phyloP scores from a whole-genome alignment of 345 rosid species.

The Rhodamnia rubescens region DNA sequence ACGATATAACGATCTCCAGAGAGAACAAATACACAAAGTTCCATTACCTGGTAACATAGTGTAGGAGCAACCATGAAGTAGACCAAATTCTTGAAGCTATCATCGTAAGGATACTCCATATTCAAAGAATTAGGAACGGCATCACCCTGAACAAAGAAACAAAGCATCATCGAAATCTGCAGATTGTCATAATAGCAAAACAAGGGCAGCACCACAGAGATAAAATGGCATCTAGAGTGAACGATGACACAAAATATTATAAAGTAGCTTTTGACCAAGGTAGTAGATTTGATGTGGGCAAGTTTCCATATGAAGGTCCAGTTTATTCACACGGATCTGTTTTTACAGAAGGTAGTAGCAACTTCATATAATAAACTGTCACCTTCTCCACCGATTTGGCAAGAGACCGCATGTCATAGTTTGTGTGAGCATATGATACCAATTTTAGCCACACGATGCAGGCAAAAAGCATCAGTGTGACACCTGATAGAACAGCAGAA shows the following conservation, averaged over 20 bases:
- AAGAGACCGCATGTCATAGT: constrained; percentile 64
- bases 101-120: constrained; percentile 31
- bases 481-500: constrained; percentile 81
- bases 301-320: not conserved
- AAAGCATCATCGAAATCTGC: not conserved
- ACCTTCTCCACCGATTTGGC: constrained; percentile 65
- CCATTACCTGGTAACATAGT: constrained; percentile 85
- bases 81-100: constrained; percentile 63
- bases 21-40: not conserved
- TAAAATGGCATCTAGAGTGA: not conserved
- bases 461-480: constrained; percentile 82
- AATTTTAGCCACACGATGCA: constrained; percentile 95
- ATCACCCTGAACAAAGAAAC: constrained; percentile 32
- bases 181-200: not conserved
- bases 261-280: not conserved
- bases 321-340: not conserved
- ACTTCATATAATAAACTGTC: not conserved
- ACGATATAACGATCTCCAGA: not conserved
- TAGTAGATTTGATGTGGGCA: not conserved
- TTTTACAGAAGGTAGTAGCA: not conserved
- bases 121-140: constrained; percentile 7
- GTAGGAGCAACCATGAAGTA: constrained; percentile 99
- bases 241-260: not conserved
- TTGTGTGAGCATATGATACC: constrained; percentile 94
- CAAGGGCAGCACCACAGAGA: not conserved